Evolutionary conservation across 192 early-diverging fungal genomes (phyloP).

Genomic region (Podila horticola): DNA sequence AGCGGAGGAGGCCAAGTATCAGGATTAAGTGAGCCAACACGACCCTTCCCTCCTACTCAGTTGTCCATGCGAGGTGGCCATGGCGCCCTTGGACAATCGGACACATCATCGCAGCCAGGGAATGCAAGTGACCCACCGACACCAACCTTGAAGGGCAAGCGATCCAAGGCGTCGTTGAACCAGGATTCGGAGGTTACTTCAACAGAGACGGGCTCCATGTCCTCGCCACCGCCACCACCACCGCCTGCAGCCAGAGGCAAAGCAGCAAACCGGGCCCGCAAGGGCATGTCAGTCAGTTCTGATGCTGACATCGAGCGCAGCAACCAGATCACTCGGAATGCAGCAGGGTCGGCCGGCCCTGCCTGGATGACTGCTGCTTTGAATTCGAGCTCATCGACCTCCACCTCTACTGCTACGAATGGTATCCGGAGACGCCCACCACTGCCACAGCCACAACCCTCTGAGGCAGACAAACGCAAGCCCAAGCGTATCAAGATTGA

Average conservation of each 20-base stretch:
- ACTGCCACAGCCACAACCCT: constrained; percentile 2
- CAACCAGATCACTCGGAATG: constrained; percentile 18
- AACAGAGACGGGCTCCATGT: background rate
- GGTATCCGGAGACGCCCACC: constrained; percentile 14
- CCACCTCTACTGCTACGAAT: background rate
- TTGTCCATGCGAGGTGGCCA: constrained; percentile 1
- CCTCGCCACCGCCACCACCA: background rate
- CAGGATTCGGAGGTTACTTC: too few relatives aligned
- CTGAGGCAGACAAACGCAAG: constrained; percentile 30
- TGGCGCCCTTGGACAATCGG: background rate
- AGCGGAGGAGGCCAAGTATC: background rate
- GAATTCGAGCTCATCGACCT: background rate
- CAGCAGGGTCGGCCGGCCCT: constrained; percentile 5
- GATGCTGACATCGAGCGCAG: constrained; percentile 41
- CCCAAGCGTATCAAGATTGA: constrained; percentile 45
- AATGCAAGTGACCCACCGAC: background rate
- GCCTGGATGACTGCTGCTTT: constrained; percentile 22
- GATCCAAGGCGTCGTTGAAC: background rate
- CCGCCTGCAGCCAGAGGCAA: constrained; percentile 12
- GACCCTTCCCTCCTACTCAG: background rate
- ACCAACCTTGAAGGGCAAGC: background rate
- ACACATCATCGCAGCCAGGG: background rate
- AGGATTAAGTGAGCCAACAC: background rate
- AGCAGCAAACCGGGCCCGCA: constrained; percentile 3
- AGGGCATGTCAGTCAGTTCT: constrained; percentile 1